Evolutionary conservation across 805 yeast species (phyloP).

Genomic region (Clavispora carvajalis): DNA sequence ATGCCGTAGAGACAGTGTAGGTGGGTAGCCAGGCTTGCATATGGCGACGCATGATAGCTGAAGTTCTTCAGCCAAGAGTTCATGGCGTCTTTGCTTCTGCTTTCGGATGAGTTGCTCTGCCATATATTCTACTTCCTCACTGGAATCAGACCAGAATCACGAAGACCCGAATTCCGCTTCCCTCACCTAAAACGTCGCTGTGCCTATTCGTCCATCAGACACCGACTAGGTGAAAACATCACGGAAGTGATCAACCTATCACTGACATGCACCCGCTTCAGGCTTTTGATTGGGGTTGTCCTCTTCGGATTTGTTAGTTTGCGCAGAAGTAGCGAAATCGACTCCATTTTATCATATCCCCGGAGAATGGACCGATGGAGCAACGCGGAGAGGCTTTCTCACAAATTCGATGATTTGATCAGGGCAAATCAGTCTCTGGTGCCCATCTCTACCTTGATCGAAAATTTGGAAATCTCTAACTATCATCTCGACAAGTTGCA

Average conservation of each 20-base stretch:
- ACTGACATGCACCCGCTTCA: constrained; percentile 20
- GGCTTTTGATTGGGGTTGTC: constrained; percentile 16
- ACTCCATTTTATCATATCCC: constrained; percentile 21
- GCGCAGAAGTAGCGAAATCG: constrained; percentile 23
- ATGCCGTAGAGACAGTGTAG: not conserved
- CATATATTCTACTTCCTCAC: not conserved
- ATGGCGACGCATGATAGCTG: no score
- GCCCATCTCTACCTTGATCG: constrained; percentile 11
- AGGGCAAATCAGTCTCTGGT: constrained; percentile 7
- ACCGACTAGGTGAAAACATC: not conserved
- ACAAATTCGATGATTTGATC: constrained; percentile 20
- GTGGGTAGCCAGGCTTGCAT: not conserved
- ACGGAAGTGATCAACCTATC: constrained; percentile 15
- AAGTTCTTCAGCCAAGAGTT: no score
- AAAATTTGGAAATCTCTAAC: constrained; percentile 22
- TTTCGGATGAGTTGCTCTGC: constrained; percentile 5
- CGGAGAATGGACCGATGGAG: constrained; percentile 17
- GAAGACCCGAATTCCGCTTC: not conserved
- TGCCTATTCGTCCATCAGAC: not conserved
- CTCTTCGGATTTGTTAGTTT: constrained; percentile 21
- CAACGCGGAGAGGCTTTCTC: constrained; percentile 12
- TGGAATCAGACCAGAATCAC: not conserved
- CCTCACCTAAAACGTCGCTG: not conserved
- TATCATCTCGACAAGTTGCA: constrained; percentile 12
- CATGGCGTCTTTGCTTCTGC: constrained; percentile 3